Percentiles rank a stretch among this genome's conserved stretches.
Conservation (phyloP, 31 red algal genomes). For the Odonthalia washingtoniensis region DNA sequence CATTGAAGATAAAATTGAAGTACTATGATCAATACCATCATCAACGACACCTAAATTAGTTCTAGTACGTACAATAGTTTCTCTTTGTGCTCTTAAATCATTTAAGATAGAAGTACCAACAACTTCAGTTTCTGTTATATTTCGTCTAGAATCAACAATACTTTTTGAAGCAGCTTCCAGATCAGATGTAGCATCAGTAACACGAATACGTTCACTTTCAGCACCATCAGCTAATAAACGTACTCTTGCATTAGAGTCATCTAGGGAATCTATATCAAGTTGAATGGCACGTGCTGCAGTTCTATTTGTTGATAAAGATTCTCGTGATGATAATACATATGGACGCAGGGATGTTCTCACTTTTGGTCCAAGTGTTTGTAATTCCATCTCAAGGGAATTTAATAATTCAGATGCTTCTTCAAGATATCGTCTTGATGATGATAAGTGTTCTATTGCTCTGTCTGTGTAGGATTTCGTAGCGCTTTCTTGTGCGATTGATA, state of each 20-base stretch:
- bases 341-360: constrained; percentile 26
- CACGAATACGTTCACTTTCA: constrained; percentile 17
- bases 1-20: constrained; percentile 72
- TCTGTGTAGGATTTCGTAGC: neutral
- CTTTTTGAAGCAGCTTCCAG: neutral
- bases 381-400: constrained; percentile 48
- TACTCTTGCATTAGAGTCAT: neutral
- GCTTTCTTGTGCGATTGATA: neutral
- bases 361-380: constrained; percentile 12
- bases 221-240: neutral
- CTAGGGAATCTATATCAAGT: neutral
- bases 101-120: constrained; percentile 72
- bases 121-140: constrained; percentile 59
- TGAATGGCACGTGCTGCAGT: constrained; percentile 24
- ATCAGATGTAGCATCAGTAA: neutral
- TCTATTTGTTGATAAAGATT: constrained; percentile 10
- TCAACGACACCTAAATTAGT: constrained; percentile 57
- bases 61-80: constrained; percentile 61
- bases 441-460: neutral
- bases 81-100: constrained; percentile 65
- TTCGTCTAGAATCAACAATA: constrained; percentile 21
- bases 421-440: neutral
- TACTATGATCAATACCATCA: constrained; percentile 54
- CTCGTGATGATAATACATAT: constrained; percentile 31
- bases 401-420: constrained; percentile 43